These are phyloP conservation scores for Stagonosporopsis rhizophila DNA, from an alignment of 2,329 filamentous ascomycete genomes.

Conservation along the genomic window DNA sequence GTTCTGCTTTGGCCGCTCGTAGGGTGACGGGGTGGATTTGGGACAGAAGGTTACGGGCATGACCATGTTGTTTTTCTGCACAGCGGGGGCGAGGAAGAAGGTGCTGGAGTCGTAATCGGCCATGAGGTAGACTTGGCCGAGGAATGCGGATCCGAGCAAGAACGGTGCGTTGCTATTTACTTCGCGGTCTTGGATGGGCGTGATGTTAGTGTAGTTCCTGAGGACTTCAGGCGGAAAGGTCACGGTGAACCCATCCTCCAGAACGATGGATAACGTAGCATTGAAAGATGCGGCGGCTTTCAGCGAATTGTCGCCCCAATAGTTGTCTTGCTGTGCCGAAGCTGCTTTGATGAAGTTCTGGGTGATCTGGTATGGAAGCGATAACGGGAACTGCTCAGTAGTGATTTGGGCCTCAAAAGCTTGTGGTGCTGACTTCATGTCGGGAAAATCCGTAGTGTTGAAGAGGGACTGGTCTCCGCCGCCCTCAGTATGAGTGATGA, in stretches of 20 bases:
- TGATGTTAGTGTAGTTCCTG: constrained; percentile 49
- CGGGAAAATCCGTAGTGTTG: constrained; percentile 39
- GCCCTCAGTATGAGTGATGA: constrained; percentile 42
- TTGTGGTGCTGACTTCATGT: constrained; percentile 38
- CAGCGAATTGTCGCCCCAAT: constrained; percentile 48
- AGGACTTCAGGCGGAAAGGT: constrained; percentile 50
- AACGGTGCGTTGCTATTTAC: constrained; percentile 41
- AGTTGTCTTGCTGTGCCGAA: constrained; percentile 46
- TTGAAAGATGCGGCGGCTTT: constrained; percentile 48
- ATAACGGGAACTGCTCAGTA: constrained; percentile 53
- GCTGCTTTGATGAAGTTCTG: constrained; percentile 50
- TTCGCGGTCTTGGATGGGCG: constrained; percentile 43
- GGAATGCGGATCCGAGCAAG: constrained; percentile 51
- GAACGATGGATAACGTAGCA: constrained; percentile 51
- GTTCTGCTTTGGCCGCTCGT: constrained; percentile 37
- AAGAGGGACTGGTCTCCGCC: constrained; percentile 47
- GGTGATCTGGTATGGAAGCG: constrained; percentile 51
- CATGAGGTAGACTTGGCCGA: constrained; percentile 55
- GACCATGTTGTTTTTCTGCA: constrained; percentile 50
- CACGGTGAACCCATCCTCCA: constrained; percentile 51
- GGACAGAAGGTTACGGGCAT: constrained; percentile 53
- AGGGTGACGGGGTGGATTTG: constrained; percentile 44
- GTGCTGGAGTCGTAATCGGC: constrained; percentile 50
- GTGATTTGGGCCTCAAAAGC: constrained; percentile 52
- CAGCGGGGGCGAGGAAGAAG: constrained; percentile 53